Conservation (phyloP, 768 basidiomycete species). For the Cubamyces sp. region DNA sequence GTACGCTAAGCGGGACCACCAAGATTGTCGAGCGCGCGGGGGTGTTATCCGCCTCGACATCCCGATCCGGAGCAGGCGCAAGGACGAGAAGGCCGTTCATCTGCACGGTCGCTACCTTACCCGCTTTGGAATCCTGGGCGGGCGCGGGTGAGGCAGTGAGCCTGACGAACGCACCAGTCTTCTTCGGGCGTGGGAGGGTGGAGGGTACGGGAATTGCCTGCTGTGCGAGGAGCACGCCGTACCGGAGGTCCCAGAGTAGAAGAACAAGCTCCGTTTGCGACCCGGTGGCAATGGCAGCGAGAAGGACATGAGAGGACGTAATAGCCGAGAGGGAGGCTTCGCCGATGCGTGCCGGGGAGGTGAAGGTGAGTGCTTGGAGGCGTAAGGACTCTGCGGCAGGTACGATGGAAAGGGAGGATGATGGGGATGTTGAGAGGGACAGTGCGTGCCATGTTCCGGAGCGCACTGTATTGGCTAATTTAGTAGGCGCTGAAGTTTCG, state of each 20-base stretch:
- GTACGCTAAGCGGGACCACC: conserved; percentile 59
- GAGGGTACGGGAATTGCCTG: conserved; percentile 33
- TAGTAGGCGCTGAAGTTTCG: neutral
- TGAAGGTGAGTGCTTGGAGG: conserved; percentile 28
- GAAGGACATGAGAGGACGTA: conserved; percentile 37
- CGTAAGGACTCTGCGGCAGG: conserved; percentile 27
- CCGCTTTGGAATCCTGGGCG: neutral
- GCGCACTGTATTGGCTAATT: conserved; percentile 15
- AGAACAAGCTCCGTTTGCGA: conserved; percentile 31
- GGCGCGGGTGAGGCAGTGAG: conserved; percentile 16
- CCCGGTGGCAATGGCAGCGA: conserved; percentile 30
- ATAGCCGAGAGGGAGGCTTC: conserved; percentile 34
- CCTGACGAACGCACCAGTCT: conserved; percentile 23
- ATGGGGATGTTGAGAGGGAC: conserved; percentile 12
- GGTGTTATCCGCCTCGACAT: conserved; percentile 16
- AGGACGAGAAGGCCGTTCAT: conserved; percentile 28
- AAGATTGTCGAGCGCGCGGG: conserved; percentile 53
- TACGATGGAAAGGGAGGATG: conserved; percentile 15
- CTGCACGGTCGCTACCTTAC: conserved; percentile 6
- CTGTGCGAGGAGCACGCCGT: conserved; percentile 37
- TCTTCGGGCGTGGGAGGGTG: conserved; percentile 28
- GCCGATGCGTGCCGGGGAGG: conserved; percentile 15
- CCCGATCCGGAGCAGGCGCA: conserved; percentile 14
- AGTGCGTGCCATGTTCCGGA: conserved; percentile 29
- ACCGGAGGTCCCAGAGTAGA: conserved; percentile 41